A percentile compares a stretch with the other conserved stretches of the same genome.
Evolutionary conservation across 2,329 filamentous ascomycete genomes (phyloP).

Genomic region (Fusarium burgessii): DNA sequence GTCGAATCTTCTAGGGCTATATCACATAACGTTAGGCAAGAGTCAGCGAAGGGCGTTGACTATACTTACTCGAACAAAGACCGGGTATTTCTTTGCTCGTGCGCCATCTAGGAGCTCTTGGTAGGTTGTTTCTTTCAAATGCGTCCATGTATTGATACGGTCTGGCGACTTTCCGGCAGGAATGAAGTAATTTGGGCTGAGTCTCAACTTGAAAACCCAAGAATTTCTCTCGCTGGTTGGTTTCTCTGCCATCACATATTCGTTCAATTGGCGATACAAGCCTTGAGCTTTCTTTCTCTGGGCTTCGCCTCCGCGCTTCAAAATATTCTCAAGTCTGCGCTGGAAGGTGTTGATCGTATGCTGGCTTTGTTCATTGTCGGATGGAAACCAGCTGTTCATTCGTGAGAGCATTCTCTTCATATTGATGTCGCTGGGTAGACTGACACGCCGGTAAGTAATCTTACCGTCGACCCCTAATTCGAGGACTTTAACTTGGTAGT

Average conservation of each 20-base stretch:
- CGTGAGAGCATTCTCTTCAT: constrained; percentile 21
- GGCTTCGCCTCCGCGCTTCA: background rate
- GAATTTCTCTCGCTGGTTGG: constrained; percentile 12
- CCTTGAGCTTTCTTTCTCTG: constrained; percentile 17
- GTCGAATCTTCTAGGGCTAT: constrained; percentile 43
- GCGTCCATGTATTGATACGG: constrained; percentile 22
- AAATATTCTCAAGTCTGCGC: constrained; percentile 14
- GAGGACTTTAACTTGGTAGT: constrained; percentile 30
- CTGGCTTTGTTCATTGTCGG: constrained; percentile 14
- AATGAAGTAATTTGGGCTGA: constrained; percentile 14
- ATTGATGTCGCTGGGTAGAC: constrained; percentile 21
- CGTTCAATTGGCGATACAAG: constrained; percentile 4
- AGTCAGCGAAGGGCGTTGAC: background rate
- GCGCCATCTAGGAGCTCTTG: constrained; percentile 17
- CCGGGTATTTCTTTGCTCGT: constrained; percentile 22
- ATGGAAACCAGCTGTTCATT: constrained; percentile 35
- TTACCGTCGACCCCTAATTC: constrained; percentile 35
- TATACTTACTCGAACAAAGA: constrained; percentile 40
- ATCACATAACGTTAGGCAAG: background rate
- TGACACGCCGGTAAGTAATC: constrained; percentile 17
- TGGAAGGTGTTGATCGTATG: constrained; percentile 9
- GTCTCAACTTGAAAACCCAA: constrained; percentile 37
- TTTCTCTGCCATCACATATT: background rate
- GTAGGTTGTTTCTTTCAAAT: constrained; percentile 18
- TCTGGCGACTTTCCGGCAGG: constrained; percentile 31